A percentile compares a stretch with the other conserved stretches of the same genome.
phyloP scores from a whole-genome alignment of 768 basidiomycete species.

The Trametes cingulata region DNA sequence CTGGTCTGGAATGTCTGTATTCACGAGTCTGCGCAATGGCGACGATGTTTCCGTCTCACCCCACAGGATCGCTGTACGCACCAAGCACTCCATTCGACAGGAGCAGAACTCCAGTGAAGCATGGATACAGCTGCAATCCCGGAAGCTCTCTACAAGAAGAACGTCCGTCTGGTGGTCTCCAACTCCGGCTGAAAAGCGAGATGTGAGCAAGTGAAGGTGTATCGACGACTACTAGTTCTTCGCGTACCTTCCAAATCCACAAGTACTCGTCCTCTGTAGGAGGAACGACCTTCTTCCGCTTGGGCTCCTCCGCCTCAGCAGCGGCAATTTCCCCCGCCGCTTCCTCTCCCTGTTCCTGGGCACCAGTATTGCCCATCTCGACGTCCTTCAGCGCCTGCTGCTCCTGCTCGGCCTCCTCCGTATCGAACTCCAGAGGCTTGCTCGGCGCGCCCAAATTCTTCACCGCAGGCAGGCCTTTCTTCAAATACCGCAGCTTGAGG shows the following conservation, averaged over 20 bases:
- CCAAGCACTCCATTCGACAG: neutral
- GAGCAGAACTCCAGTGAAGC: no score
- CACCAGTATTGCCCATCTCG: conserved; percentile 31
- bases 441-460: conserved; percentile 65
- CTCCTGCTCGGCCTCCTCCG: conserved; percentile 15
- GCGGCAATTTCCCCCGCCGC: conserved; percentile 26
- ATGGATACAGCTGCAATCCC: neutral
- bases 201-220: conserved; percentile 7
- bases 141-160: conserved; percentile 64
- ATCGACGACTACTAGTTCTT: neutral
- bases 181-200: conserved; percentile 71
- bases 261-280: conserved; percentile 76
- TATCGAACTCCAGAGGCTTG: conserved; percentile 54
- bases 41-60: neutral
- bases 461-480: conserved; percentile 86
- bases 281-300: conserved; percentile 43
- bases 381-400: conserved; percentile 21
- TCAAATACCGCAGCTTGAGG: conserved; percentile 85
- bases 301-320: conserved; percentile 13
- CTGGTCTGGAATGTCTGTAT: neutral
- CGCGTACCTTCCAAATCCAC: conserved; percentile 88
- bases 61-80: neutral
- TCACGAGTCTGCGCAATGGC: neutral
- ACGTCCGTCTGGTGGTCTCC: conserved; percentile 86
- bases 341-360: conserved; percentile 37